Conservation (phyloP, 768 basidiomycete species). For the Dioszegia hungarica region DNA sequence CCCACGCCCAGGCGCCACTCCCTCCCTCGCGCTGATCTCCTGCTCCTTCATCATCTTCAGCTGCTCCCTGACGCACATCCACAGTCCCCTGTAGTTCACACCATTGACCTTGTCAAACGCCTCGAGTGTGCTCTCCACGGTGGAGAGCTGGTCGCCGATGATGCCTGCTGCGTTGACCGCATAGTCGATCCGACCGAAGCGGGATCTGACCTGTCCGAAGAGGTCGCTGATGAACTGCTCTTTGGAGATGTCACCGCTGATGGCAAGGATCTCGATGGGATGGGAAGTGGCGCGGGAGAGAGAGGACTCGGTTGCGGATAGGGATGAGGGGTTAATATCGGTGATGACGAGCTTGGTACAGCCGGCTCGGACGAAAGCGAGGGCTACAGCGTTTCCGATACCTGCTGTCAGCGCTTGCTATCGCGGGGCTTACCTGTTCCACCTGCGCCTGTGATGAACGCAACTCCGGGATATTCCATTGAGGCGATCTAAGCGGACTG, state of each 20-base stretch:
- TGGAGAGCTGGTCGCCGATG: slow-evolving; percentile 16
- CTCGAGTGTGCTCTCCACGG: slow-evolving; percentile 17
- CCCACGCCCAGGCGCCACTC: slow-evolving; percentile 9
- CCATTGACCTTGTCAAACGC: slow-evolving; percentile 33
- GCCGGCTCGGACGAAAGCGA: slow-evolving; percentile 23
- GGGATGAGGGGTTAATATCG: slow-evolving; percentile 19
- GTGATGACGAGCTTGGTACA: slow-evolving; percentile 20
- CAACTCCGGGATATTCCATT: slow-evolving; percentile 2
- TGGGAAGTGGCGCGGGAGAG: background rate
- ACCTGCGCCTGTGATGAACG: slow-evolving; percentile 13
- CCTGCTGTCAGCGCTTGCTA: slow-evolving; percentile 4
- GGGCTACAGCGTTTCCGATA: slow-evolving; percentile 30
- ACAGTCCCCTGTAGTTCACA: slow-evolving; percentile 32
- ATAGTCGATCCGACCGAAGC: slow-evolving; percentile 29
- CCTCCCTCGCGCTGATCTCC: background rate
- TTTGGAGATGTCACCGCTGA: slow-evolving; percentile 26
- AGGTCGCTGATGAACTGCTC: slow-evolving; percentile 16
- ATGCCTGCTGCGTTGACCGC: slow-evolving; percentile 31
- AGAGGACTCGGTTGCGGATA: slow-evolving; percentile 8
- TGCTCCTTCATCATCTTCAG: slow-evolving; percentile 30
- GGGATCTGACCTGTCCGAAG: slow-evolving; percentile 8
- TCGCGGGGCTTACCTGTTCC: slow-evolving; percentile 7
- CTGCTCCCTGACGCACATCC: slow-evolving; percentile 26
- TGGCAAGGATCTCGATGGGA: slow-evolving; percentile 5
- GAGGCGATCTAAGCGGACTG: no score